A percentile compares a stretch with the other conserved stretches of the same genome.
These are phyloP conservation scores for Euptelea pleiosperma DNA, from an alignment of 164 flowering plant species.

Conservation along the genomic window DNA sequence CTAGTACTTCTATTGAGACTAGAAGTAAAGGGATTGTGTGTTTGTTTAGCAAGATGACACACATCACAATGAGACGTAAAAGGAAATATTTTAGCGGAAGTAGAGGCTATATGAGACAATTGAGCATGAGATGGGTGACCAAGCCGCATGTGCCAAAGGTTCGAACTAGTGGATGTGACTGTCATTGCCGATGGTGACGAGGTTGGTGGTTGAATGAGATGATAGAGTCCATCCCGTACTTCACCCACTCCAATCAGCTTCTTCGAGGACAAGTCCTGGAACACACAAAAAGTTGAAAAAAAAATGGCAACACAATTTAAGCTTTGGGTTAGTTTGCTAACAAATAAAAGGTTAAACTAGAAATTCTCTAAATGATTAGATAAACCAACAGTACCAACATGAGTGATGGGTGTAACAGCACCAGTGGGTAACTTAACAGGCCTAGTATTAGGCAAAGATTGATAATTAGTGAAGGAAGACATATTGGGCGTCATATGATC, in stretches of 20 bases:
- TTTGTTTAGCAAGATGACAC: not conserved
- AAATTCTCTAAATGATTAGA: not conserved
- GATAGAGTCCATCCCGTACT: not conserved
- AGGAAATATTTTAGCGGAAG: too few species aligned
- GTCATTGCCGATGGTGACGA: not conserved
- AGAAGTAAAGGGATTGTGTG: not conserved
- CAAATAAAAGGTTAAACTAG: not conserved
- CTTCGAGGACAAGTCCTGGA: conserved; percentile 6
- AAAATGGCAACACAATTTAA: conserved; percentile 1
- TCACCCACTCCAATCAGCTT: not conserved
- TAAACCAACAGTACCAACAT: not conserved
- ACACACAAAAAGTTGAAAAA: not conserved
- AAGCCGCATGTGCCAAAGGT: not conserved
- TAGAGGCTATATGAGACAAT: too few species aligned
- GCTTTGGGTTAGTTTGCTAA: not conserved
- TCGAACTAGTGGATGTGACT: too few species aligned
- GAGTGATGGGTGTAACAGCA: not conserved
- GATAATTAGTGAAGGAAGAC: not conserved
- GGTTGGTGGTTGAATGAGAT: not conserved
- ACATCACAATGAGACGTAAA: too few species aligned
- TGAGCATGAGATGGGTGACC: too few species aligned
- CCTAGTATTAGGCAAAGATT: not conserved
- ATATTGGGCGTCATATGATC: conserved; percentile 1
- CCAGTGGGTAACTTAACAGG: conserved; percentile 1
- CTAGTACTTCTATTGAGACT: not conserved